phyloP scores from a whole-genome alignment of 2,329 filamentous ascomycete species.

The Cladosporium sp. region DNA sequence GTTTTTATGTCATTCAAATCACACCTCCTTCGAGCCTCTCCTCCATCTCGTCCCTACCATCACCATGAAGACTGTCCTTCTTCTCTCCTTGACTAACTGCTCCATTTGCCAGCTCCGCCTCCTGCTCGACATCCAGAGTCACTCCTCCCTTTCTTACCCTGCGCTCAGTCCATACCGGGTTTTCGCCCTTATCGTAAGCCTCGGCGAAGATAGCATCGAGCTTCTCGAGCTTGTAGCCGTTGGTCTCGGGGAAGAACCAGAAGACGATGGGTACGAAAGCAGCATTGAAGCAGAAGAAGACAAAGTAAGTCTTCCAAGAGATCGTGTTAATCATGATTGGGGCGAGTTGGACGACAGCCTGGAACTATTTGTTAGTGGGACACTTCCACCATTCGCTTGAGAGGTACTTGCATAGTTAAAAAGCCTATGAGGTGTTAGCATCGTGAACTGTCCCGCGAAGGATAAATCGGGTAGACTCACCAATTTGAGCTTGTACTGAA shows the following conservation, averaged over 20 bases:
- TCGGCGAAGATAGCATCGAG: slow-evolving; percentile 34
- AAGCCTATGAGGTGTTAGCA: neutral
- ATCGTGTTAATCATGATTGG: slow-evolving; percentile 46
- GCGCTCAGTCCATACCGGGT: slow-evolving; percentile 25
- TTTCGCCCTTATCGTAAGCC: slow-evolving; percentile 26
- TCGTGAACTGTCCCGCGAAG: too few relatives aligned
- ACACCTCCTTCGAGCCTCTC: neutral
- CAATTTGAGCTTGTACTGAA: neutral
- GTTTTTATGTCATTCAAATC: too few relatives aligned
- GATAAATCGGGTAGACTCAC: too few relatives aligned
- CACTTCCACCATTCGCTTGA: too few relatives aligned
- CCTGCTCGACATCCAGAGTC: slow-evolving; percentile 18
- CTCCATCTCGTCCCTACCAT: neutral
- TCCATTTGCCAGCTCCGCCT: slow-evolving; percentile 1
- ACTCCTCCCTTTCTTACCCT: slow-evolving; percentile 22
- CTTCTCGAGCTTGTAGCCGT: slow-evolving; percentile 51
- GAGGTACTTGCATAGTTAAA: neutral
- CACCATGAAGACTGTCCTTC: neutral
- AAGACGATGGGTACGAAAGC: slow-evolving; percentile 16
- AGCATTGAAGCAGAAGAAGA: slow-evolving; percentile 38
- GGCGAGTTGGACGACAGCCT: slow-evolving; percentile 29
- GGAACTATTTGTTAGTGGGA: neutral
- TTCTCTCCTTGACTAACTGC: slow-evolving; percentile 10
- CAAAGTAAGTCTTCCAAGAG: slow-evolving; percentile 48
- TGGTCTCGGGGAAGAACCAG: slow-evolving; percentile 49